Evolutionary conservation across 176 grass and related monocot genomes (phyloP).

Genomic region (Miscanthus lutarioriparius): DNA sequence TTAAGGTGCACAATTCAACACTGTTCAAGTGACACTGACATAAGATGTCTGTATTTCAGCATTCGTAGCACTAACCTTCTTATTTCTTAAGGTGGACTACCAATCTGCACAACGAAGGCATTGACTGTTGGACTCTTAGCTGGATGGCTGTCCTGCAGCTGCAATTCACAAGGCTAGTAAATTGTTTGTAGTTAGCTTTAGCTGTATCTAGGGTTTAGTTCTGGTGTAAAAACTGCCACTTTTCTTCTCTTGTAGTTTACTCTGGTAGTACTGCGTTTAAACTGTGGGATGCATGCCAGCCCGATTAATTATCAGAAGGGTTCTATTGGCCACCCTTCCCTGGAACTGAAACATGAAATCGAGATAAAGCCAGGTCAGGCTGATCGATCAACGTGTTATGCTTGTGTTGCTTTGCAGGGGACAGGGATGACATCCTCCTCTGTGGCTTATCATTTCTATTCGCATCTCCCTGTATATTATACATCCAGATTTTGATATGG

Average conservation of each 20-base stretch:
- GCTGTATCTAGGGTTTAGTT: slow-evolving; percentile 29
- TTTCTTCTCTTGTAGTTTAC: slow-evolving; percentile 18
- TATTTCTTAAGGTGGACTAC: slow-evolving; percentile 4
- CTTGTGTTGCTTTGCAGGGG: not conserved
- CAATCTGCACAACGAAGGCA: slow-evolving; percentile 8
- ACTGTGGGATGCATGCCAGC: not conserved
- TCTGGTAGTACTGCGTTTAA: slow-evolving; percentile 27
- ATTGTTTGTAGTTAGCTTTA: slow-evolving; percentile 29
- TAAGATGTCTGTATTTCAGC: slow-evolving; percentile 12
- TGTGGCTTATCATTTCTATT: not conserved
- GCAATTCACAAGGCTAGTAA: not conserved
- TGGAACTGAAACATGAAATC: slow-evolving; percentile 12
- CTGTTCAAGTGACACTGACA: not conserved
- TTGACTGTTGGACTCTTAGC: not conserved
- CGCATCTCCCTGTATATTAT: not conserved
- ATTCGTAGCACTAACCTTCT: slow-evolving; percentile 28
- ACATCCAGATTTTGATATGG: not conserved
- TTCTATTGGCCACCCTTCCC: not conserved
- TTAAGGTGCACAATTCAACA: slow-evolving; percentile 14
- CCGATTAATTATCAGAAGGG: not conserved
- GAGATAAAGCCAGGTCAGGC: not conserved
- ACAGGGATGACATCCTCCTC: not conserved
- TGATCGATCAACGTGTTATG: not conserved
- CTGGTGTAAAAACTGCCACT: slow-evolving; percentile 10
- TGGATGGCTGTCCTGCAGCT: not conserved